A percentile compares a stretch with the other conserved stretches of the same genome.
These are phyloP conservation scores for Syzygium aqueum DNA, from an alignment of 345 rosid species.

Conservation along the genomic window DNA sequence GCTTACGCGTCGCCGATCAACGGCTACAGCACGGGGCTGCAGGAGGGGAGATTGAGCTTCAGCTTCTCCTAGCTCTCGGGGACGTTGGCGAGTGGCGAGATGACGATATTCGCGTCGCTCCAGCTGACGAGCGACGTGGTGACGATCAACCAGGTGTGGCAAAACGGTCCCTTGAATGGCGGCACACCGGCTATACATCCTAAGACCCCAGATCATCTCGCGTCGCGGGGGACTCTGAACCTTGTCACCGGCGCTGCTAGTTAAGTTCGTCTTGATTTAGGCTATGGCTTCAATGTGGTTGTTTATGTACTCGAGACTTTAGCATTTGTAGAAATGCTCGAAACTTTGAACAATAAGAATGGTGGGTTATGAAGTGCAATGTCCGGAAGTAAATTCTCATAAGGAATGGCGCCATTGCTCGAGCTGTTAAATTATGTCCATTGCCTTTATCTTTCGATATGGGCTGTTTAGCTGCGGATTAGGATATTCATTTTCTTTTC, in stretches of 20 bases:
- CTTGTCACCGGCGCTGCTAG: not conserved
- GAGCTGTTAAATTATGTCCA: too few species aligned
- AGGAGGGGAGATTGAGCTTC: conserved; percentile 16
- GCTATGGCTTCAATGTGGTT: not conserved
- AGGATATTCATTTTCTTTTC: too few species aligned
- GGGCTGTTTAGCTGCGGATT: too few species aligned
- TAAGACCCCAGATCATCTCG: not conserved
- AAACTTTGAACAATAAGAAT: not conserved
- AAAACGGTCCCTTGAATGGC: conserved; percentile 14
- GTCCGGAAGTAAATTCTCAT: too few species aligned
- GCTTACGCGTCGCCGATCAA: conserved; percentile 16
- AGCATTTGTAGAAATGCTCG: not conserved
- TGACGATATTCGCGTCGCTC: conserved; percentile 28
- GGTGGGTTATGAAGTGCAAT: not conserved
- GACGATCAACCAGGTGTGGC: conserved; percentile 34
- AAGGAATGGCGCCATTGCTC: too few species aligned
- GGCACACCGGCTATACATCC: not conserved
- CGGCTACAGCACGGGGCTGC: conserved; percentile 13
- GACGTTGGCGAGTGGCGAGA: conserved; percentile 3
- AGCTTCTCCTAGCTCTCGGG: conserved; percentile 11
- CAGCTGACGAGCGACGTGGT: conserved; percentile 10
- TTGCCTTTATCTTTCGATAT: too few species aligned
- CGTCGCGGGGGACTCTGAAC: not conserved
- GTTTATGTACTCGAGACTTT: not conserved
- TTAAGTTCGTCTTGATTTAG: not conserved